Evolutionary conservation across 352 stramenopile genomes (phyloP).

Genomic region (Aphanomyces astaci): DNA sequence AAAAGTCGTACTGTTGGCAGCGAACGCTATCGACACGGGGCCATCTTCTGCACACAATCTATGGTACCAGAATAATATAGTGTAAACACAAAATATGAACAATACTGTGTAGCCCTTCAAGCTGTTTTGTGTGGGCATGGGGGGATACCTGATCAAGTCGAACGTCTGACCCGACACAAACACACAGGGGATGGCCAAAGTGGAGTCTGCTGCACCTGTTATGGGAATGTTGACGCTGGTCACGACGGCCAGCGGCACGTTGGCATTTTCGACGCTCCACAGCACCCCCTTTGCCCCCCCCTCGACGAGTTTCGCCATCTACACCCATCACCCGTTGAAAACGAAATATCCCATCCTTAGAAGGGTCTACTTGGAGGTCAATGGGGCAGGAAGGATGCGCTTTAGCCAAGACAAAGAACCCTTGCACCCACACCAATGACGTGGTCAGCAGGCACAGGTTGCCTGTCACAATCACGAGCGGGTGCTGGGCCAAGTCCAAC

Average conservation of each 20-base stretch:
- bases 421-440: background rate
- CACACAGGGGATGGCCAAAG: background rate
- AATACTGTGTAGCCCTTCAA: background rate
- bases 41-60: background rate
- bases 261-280: background rate
- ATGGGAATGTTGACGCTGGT: background rate
- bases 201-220: background rate
- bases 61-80: no score
- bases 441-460: background rate
- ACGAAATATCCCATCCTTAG: no score
- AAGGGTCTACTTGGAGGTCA: background rate
- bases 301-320: background rate
- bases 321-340: background rate
- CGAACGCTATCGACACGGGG: constrained; percentile 6
- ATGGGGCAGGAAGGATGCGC: background rate
- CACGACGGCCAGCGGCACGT: background rate
- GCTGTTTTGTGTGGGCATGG: background rate
- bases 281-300: background rate
- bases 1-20: constrained; percentile 1
- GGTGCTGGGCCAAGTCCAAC: background rate
- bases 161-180: constrained; percentile 22
- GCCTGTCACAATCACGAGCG: background rate
- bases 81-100: no score
- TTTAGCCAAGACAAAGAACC: background rate
- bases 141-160: constrained; percentile 38